phyloP scores from a whole-genome alignment of 163 green algal species.

The Chlamydomonas reinhardtii region DNA sequence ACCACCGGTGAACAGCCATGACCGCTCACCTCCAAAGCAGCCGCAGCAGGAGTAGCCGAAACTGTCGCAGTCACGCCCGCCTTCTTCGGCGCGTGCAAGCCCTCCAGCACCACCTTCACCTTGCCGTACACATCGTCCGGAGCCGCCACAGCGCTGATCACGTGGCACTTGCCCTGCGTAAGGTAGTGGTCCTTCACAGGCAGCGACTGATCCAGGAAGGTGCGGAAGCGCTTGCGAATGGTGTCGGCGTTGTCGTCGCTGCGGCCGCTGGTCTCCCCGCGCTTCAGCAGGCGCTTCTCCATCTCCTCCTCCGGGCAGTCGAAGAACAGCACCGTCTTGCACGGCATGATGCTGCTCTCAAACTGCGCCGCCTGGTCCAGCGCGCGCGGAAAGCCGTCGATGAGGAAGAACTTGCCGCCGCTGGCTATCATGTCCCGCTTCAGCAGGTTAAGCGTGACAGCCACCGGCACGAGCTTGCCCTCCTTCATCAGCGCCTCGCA shows the following conservation, averaged over 20 bases:
- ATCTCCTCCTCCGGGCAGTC: conserved; percentile 80
- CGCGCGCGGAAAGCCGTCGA: conserved; percentile 84
- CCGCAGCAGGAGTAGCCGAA: not conserved
- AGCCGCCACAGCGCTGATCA: conserved; percentile 39
- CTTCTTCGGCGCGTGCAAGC: conserved; percentile 13
- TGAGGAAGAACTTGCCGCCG: conserved; percentile 72
- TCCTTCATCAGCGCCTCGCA: conserved; percentile 85
- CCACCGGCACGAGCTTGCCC: conserved; percentile 81
- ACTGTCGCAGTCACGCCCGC: too few relatives aligned
- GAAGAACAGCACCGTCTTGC: conserved; percentile 79
- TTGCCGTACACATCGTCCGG: conserved; percentile 44
- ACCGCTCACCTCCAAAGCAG: not conserved
- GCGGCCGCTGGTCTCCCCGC: conserved; percentile 69
- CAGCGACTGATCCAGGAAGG: conserved; percentile 69
- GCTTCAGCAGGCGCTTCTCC: conserved; percentile 70
- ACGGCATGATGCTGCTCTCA: conserved; percentile 69
- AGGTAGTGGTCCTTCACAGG: conserved; percentile 67
- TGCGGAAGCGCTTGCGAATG: conserved; percentile 79
- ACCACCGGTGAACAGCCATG: not conserved
- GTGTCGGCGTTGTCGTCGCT: conserved; percentile 82
- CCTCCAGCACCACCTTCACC: conserved; percentile 45
- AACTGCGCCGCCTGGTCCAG: conserved; percentile 75
- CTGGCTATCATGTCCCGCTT: conserved; percentile 77
- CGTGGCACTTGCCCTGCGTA: conserved; percentile 52
- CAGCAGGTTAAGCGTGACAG: conserved; percentile 59